Conservation (phyloP, 768 basidiomycete genomes). For the Tricholoma furcatifolium region DNA sequence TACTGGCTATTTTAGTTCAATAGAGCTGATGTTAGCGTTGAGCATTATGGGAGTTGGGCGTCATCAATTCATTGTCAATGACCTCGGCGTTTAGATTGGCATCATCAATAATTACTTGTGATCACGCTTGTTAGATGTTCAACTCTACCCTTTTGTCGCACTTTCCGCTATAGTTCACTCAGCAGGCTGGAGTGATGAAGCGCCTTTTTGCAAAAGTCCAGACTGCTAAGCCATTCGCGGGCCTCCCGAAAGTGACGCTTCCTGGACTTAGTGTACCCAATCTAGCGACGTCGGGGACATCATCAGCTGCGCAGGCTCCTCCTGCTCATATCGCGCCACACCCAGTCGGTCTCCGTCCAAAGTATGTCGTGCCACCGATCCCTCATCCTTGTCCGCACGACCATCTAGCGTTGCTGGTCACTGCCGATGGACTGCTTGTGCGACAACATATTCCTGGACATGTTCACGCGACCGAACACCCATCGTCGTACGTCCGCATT, state of each 20-base stretch:
- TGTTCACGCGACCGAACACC: conserved; percentile 16
- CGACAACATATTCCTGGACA: conserved; percentile 47
- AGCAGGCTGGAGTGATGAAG: conserved; percentile 13
- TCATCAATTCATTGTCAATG: no score
- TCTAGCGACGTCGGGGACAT: not conserved
- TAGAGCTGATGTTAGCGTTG: no score
- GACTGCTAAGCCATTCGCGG: conserved; percentile 32
- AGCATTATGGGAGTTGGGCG: no score
- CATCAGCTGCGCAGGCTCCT: conserved; percentile 16
- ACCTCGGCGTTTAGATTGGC: no score
- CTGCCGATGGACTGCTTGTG: conserved; percentile 64
- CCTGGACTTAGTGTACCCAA: conserved; percentile 10
- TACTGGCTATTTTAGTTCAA: not conserved
- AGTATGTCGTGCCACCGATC: conserved; percentile 61
- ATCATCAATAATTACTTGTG: not conserved
- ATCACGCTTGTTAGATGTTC: not conserved
- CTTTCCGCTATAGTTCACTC: not conserved
- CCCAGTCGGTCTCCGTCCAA: conserved; percentile 52
- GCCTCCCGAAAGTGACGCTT: conserved; percentile 15
- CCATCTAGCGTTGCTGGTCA: conserved; percentile 59
- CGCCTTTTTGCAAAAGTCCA: conserved; percentile 19
- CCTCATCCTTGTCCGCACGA: conserved; percentile 78
- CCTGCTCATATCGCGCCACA: conserved; percentile 16
- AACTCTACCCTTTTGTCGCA: not conserved
- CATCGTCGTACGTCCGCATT: conserved; percentile 42